Evolutionary conservation across 148 eudicot genomes (phyloP), one percentile per base, ranked within the genome.

Genomic region (Chenopodium berlandieri): DNA sequence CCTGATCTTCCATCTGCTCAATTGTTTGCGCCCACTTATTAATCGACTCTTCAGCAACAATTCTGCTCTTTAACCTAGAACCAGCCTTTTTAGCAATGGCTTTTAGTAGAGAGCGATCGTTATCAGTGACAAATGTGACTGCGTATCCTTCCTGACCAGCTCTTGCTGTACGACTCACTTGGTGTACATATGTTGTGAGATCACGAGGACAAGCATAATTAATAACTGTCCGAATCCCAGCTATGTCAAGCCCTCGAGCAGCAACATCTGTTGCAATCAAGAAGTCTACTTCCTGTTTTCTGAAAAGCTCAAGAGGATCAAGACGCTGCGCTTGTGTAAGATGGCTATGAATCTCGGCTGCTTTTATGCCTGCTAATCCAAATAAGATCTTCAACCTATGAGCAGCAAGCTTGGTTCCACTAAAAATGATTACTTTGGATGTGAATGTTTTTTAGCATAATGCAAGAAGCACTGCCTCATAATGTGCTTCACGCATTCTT

Each of bases 91-190:
- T 95, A 4, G 90, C 97, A 79, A 93, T 95, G 76, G 97, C 90
- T 89, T 86, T 90, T 74, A 92, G 82, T 54, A 95, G 89, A 89
- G 97, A 91, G 72, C 97, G 89, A 71, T 95, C 99, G 86, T 89
- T 92, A 85, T 95, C 99, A 17, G 99, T 88, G 75, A 92, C 90
- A 86, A 95, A 95, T 70, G 99, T 95, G 80, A 95, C 97, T 86
- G 99, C 95, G 88, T 85, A 91, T 47, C 99, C 99, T 89, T 87
- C 90, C 85, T 90, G 86, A 71, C 99, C 99, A 80, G 97, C 97
- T 88, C 99, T 93, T 76, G 99, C 99, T 72, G 99, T 95, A n/a
- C 99, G 99, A 88, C 99, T 98, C 16, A 94, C 99, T 83, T 98
- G 92, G 87, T 95, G 99, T 81, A 95, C 91, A 86, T 95, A 95